Evolutionary conservation across 257 asterid species (phyloP), one percentile per base, ranked within the genome.

Genomic region (Jaltomata sinuosa): DNA sequence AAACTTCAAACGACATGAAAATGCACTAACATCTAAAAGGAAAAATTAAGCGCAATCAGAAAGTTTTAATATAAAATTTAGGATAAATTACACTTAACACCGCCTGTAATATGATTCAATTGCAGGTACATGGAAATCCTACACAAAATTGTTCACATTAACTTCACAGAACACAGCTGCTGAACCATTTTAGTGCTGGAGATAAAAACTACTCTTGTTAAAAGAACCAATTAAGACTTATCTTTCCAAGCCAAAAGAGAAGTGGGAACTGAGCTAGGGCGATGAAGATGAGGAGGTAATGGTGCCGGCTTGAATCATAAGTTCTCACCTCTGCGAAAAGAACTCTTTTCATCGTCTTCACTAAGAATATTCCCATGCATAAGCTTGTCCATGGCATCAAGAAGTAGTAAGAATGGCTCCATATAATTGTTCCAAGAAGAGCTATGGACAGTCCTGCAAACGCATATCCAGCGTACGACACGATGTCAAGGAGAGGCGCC

Each of bases 181-280:
- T 16, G 81, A 47, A 49, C 27, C 62, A 76, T 27, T 47, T 49
- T 49, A 77, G 81, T 47, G 61, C 27, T 49, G 27, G 29, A 6
- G 27, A 76, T 49, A 2, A 64, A n/a, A 65, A 31, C 18, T 12
- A 49, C 9, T 49, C 18, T 49, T 49, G n/a, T 77, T 62, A 88
- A 59, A 88, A 82, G 31, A 88, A 83, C 90, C 87, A 88, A 77
- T 88, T 86, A 27, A 88, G 84, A 65, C 84, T 86, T 19, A 85
- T 62, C 83, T 87, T 87, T 62, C 89, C 89, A 64, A 87, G 89
- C 89, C 89, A 87, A 62, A 87, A 57, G 38, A 78, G 84, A 55
- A 87, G 88, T 8, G 89, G 89, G 65, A 87, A 85, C 86, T 87
- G 89, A 78, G 88, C 89, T 85, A 87, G 65, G 25, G 89, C 89